phyloP scores from a whole-genome alignment of 257 asterid genomes.

The Dorcoceras hygrometricum region DNA sequence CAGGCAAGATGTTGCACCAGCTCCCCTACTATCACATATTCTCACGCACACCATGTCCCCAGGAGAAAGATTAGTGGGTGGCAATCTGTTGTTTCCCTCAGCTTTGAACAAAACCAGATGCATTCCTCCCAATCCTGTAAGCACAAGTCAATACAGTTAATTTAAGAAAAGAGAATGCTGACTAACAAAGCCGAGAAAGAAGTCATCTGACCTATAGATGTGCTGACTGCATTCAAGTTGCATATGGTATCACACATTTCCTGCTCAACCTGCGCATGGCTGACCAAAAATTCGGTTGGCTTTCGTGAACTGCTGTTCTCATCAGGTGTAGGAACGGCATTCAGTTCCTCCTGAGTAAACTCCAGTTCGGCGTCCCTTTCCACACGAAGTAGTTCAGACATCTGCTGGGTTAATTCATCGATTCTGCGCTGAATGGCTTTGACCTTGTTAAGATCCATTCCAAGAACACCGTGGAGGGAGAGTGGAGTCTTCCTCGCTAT shows the following conservation, averaged over 20 bases:
- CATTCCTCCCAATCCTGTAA: constrained; percentile 94
- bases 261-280: constrained; percentile 88
- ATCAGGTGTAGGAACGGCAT: constrained; percentile 84
- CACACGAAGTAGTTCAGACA: constrained; percentile 75
- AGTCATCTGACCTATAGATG: constrained; percentile 59
- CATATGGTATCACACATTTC: constrained; percentile 95
- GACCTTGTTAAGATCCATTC: constrained; percentile 66
- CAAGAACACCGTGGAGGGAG: constrained; percentile 54
- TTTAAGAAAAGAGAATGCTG: constrained; percentile 6
- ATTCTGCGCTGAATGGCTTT: constrained; percentile 67
- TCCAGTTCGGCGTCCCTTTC: constrained; percentile 94
- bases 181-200: neutral
- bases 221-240: constrained; percentile 85
- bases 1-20: constrained; percentile 85
- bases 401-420: constrained; percentile 58
- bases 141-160: constrained; percentile 22
- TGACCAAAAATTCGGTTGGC: constrained; percentile 81
- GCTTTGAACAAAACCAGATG: constrained; percentile 82
- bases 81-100: constrained; percentile 87
- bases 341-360: constrained; percentile 86
- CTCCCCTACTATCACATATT: constrained; percentile 85
- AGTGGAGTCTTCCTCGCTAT: constrained; percentile 65
- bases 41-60: constrained; percentile 99
- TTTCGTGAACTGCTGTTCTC: constrained; percentile 47
- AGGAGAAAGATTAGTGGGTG: constrained; percentile 93